Evolutionary conservation across 805 yeast species (phyloP).

Genomic region (Candida morakotiae): DNA sequence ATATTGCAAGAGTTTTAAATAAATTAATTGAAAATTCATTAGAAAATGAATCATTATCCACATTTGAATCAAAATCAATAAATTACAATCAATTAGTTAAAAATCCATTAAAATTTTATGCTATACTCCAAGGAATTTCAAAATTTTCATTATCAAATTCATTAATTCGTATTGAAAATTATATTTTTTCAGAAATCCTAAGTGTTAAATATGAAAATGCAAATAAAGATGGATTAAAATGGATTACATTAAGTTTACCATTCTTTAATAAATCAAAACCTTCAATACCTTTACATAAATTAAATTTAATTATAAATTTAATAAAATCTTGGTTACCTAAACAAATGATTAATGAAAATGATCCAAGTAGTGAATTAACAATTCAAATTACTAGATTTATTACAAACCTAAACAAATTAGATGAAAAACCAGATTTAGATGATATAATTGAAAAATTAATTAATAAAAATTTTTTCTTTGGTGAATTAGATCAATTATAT

Average conservation of each 20-base stretch:
- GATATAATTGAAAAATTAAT: conserved; percentile 35
- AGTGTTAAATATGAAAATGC: conserved; percentile 44
- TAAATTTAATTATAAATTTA: conserved; percentile 55
- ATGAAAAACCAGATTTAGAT: conserved; percentile 26
- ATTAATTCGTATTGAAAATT: conserved; percentile 53
- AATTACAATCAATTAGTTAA: conserved; percentile 28
- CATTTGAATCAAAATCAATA: conserved; percentile 22
- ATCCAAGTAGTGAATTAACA: conserved; percentile 44
- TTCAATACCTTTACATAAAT: conserved; percentile 55
- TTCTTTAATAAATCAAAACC: conserved; percentile 38
- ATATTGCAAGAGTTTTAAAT: conserved; percentile 15
- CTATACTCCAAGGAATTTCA: conserved; percentile 27
- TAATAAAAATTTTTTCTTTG: conserved; percentile 40
- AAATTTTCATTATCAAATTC: conserved; percentile 33
- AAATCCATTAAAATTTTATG: conserved; percentile 27
- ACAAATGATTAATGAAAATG: conserved; percentile 44
- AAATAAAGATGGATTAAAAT: conserved; percentile 41
- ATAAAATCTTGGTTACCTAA: conserved; percentile 47
- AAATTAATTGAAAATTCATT: conserved; percentile 12
- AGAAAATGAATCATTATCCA: conserved; percentile 12
- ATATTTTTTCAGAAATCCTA: conserved; percentile 60
- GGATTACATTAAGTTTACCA: conserved; percentile 45
- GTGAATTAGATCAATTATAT: conserved; percentile 42
- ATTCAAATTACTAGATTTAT: conserved; percentile 48
- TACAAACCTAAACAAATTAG: conserved; percentile 13